Conservation (phyloP, 164 flowering plant species). For the Nymphaea thermarum region DNA sequence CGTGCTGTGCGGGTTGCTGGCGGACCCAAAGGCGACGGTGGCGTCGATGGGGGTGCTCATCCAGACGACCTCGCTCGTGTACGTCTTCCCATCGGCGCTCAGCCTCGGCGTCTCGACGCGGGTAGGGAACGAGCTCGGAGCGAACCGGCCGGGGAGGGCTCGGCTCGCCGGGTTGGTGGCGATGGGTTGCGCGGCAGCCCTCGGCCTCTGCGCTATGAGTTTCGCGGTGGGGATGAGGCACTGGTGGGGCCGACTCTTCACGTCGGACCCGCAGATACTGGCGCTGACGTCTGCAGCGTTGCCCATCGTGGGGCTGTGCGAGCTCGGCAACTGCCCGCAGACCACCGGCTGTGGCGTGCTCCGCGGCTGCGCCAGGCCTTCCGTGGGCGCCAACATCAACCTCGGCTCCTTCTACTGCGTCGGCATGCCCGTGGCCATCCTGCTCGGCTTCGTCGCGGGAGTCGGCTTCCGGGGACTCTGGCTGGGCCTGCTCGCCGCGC, state of each 20-base stretch:
- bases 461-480: constrained; percentile 83
- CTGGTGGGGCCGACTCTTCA: constrained; percentile 77
- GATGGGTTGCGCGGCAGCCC: constrained; percentile 32
- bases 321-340: constrained; percentile 97
- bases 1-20: constrained; percentile 66
- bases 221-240: constrained; percentile 69
- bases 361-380: constrained; percentile 83
- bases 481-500: constrained; percentile 90
- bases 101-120: constrained; percentile 84
- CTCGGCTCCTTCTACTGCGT: constrained; percentile 83
- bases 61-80: constrained; percentile 79
- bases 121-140: constrained; percentile 80
- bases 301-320: constrained; percentile 82
- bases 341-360: constrained; percentile 92
- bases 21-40: constrained; percentile 69
- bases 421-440: constrained; percentile 88
- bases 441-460: constrained; percentile 52
- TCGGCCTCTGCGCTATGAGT: constrained; percentile 59
- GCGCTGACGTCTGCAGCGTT: constrained; percentile 60
- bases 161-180: constrained; percentile 58
- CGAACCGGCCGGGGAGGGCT: constrained; percentile 63
- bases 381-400: constrained; percentile 79
- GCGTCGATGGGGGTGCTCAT: constrained; percentile 95
- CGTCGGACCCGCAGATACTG: constrained; percentile 47
- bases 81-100: constrained; percentile 79